Evolutionary conservation across 2,329 filamentous ascomycete species (phyloP).

Genomic region (Sarocladium strictum): DNA sequence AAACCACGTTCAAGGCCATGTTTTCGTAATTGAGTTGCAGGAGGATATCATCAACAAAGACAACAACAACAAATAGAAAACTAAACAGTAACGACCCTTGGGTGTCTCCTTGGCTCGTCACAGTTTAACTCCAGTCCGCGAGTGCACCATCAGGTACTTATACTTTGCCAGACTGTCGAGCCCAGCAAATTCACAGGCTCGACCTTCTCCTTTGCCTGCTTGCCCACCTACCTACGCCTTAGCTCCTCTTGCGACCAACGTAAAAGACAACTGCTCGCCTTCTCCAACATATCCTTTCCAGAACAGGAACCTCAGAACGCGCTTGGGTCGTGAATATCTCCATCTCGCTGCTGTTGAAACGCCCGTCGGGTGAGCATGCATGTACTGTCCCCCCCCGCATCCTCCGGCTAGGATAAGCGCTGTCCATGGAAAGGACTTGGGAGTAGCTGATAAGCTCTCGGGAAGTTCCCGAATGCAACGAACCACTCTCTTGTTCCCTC

Average conservation of each 20-base stretch:
- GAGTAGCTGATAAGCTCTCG: not conserved
- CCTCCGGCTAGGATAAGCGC: no score
- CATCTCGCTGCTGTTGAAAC: no score
- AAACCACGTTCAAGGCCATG: not conserved
- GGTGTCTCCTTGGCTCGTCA: no score
- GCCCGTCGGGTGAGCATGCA: not conserved
- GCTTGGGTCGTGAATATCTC: not conserved
- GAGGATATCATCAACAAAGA: not conserved
- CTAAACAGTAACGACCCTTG: no score
- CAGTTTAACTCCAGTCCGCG: no score
- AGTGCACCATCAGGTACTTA: no score
- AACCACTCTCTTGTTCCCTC: not conserved
- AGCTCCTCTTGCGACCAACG: not conserved
- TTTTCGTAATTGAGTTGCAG: not conserved
- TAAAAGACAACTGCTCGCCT: no score
- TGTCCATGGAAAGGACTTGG: not conserved
- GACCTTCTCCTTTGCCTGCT: no score
- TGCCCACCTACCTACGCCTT: no score
- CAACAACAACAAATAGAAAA: no score
- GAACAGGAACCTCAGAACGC: not conserved
- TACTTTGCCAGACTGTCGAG: no score
- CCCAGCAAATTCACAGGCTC: no score
- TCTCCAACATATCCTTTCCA: not conserved
- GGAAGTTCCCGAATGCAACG: not conserved
- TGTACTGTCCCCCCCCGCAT: not conserved